These are phyloP conservation scores for Syzygium jambos DNA, from an alignment of 345 rosid genomes.

Conservation along the genomic window DNA sequence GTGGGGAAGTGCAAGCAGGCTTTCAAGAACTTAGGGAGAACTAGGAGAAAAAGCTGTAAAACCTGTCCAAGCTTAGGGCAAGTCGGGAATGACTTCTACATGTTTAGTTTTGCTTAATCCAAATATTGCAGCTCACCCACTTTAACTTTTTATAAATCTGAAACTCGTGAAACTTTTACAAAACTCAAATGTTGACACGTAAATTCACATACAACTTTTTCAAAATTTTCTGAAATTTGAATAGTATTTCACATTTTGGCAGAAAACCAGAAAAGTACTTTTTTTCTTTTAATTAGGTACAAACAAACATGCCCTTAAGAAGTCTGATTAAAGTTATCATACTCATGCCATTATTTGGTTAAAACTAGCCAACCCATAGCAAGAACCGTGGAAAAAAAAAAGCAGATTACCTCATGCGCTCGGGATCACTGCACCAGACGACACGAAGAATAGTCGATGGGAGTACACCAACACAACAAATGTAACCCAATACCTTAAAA, in stretches of 20 bases:
- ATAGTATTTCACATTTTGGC: rapidly evolving
- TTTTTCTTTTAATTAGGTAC: not conserved
- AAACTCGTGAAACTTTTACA: not conserved
- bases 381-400: not conserved
- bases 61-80: not conserved
- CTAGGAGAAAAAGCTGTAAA: not conserved
- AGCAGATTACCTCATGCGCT: not conserved
- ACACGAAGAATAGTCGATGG: not conserved
- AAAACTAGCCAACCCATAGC: not conserved
- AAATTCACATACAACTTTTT: not conserved
- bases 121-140: not conserved
- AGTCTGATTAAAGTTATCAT: not conserved
- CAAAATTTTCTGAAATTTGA: not conserved
- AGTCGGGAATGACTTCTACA: not conserved
- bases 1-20: not conserved
- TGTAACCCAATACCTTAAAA: rapidly evolving
- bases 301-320: not conserved
- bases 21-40: not conserved
- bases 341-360: not conserved
- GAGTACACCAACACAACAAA: rapidly evolving
- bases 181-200: rapidly evolving
- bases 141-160: not conserved
- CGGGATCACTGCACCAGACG: rapidly evolving
- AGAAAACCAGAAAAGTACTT: not conserved
- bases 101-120: not conserved